Evolutionary conservation across 2,329 filamentous ascomycete genomes (phyloP), one percentile per base, ranked within the genome.

Genomic region (Didymella sp.): DNA sequence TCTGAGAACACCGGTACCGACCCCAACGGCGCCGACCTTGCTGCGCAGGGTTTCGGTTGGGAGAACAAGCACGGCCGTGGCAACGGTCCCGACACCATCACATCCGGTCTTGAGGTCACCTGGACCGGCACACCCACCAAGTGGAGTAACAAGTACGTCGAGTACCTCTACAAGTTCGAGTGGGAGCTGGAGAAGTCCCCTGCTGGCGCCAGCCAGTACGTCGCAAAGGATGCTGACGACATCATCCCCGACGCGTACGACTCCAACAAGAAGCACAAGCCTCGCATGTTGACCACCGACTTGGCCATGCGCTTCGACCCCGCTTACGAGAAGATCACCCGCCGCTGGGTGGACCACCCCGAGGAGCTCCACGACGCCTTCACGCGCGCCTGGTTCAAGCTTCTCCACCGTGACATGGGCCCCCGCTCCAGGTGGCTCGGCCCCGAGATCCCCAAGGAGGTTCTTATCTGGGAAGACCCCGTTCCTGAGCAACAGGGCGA

Each of bases 311-410:
- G 89, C 64, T 84, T 85, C 72, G 90, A 92, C 71, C 86, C 88
- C 2, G 80, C 66, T 7, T 93, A 90, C 78, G 87, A 89, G 79
- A 91, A 91, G 84, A 90, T 93, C 72, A 84, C 88, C 17, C 85
- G 87, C 50, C 84, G 82, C 67, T 92, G 87, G 84, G 79, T 88
- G 43, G 84, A 86, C 64, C 79, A 92, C 77, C 87, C 87, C 1
- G 82, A 89, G 42, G 78, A 90, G 80, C 82, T 92, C 35, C 82
- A 82, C 51, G 86, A 91, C 59, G 87, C 84, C 8, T 93, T 92
- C 70, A 81, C 84, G 21, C 85, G 85, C 46, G 90, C 90, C 13
- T 93, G 90, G 90, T 93, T 91, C 85, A 92, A 93, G 85, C 84
- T 93, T 38, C 81, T 89, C 30, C 90, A 93, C 80, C 89, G 90